Percentiles rank a stretch among this genome's conserved stretches.
phyloP scores from a whole-genome alignment of 108 stramenopile genomes.

The Parmales sp. region DNA sequence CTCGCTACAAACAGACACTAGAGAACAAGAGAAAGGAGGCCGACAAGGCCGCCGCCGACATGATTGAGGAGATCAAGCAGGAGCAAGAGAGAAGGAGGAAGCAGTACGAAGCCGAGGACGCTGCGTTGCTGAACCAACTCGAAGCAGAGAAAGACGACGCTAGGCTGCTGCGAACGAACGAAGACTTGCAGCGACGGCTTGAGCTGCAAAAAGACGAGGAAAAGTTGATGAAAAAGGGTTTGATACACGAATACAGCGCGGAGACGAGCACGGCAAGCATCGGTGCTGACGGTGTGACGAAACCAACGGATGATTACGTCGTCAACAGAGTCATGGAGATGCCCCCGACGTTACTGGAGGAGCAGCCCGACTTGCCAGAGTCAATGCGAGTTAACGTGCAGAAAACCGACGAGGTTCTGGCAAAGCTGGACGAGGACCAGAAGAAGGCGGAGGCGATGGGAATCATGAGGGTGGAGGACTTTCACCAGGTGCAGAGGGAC shows the following conservation, averaged over 20 bases:
- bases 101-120: conserved; percentile 15
- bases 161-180: neutral
- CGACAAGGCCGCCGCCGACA: neutral
- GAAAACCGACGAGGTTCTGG: conserved; percentile 11
- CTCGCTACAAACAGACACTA: neutral
- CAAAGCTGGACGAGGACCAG: conserved; percentile 18
- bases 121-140: neutral
- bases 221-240: neutral
- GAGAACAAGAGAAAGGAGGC: conserved; percentile 5
- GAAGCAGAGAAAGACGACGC: conserved; percentile 1
- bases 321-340: neutral
- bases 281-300: conserved; percentile 6
- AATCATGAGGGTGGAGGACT: neutral
- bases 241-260: neutral
- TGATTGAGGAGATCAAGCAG: conserved; percentile 6
- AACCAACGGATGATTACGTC: neutral
- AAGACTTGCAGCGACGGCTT: conserved; percentile 5
- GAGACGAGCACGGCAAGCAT: neutral
- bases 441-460: conserved; percentile 16
- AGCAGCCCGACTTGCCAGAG: conserved; percentile 7
- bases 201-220: neutral
- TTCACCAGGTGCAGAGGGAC: neutral
- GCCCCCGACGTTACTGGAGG: conserved; percentile 5
- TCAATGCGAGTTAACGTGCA: neutral
- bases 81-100: conserved; percentile 23